A percentile compares a stretch with the other conserved stretches of the same genome.
phyloP scores from a whole-genome alignment of 2,329 filamentous ascomycete species.

The Onygena corvina region DNA sequence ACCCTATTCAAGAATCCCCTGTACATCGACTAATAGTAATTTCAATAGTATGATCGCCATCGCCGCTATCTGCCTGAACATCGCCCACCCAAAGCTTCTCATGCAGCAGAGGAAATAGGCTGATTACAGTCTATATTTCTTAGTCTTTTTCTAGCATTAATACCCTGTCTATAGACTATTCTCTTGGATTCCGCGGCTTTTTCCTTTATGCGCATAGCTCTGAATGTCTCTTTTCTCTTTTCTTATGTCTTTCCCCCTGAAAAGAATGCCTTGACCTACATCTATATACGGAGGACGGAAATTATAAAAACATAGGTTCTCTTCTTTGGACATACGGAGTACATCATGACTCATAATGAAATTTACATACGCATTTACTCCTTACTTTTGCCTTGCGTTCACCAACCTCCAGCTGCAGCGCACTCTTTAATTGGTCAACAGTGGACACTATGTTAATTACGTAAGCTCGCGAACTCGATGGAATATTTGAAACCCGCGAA shows the following conservation, averaged over 20 bases:
- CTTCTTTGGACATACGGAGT: too few relatives aligned
- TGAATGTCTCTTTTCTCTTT: neutral
- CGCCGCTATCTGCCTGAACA: slow-evolving; percentile 11
- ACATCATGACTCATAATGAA: too few relatives aligned
- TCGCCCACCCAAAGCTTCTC: slow-evolving; percentile 11
- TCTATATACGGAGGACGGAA: neutral
- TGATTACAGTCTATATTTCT: neutral
- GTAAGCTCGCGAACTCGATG: too few relatives aligned
- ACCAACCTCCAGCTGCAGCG: too few relatives aligned
- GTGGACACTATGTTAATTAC: too few relatives aligned
- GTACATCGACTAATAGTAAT: neutral
- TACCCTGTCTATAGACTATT: neutral
- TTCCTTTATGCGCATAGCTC: neutral
- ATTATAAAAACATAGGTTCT: too few relatives aligned
- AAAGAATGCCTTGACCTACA: neutral
- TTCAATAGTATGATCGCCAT: slow-evolving; percentile 12
- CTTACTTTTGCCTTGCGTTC: too few relatives aligned
- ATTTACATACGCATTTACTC: too few relatives aligned
- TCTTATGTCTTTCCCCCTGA: neutral
- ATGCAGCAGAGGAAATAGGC: neutral
- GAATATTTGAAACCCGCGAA: too few relatives aligned
- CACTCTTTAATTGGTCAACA: too few relatives aligned
- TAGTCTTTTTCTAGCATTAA: neutral
- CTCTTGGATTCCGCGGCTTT: neutral
- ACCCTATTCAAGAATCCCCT: neutral